Conservation (phyloP, 129 eudicot species). For the Flaveria robusta region DNA sequence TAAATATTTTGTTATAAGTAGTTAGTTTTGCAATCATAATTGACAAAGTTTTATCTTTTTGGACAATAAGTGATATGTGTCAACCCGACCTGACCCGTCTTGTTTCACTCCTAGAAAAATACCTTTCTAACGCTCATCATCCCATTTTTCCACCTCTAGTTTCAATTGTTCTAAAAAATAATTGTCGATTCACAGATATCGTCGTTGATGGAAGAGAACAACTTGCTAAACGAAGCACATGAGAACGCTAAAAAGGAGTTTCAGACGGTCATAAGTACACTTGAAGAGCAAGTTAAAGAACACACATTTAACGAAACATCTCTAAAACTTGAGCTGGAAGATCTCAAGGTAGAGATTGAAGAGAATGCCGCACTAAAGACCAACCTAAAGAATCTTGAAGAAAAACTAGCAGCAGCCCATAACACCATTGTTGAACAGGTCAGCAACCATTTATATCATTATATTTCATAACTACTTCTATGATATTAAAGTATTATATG, state of each 20-base stretch:
- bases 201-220: constrained; percentile 73
- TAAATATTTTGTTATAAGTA: neutral
- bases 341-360: constrained; percentile 49
- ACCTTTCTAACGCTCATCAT: neutral
- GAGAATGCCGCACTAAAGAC: constrained; percentile 51
- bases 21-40: neutral
- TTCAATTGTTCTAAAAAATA: neutral
- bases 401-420: constrained; percentile 47
- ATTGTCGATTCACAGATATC: constrained; percentile 54
- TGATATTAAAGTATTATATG: neutral
- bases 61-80: neutral
- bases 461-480: neutral
- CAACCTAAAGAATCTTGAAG: constrained; percentile 59
- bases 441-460: constrained; percentile 45
- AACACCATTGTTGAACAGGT: constrained; percentile 53
- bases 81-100: neutral
- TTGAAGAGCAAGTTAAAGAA: constrained; percentile 70
- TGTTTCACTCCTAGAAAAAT: neutral
- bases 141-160: neutral
- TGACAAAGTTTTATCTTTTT: neutral
- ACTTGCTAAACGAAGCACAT: constrained; percentile 52
- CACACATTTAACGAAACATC: constrained; percentile 49
- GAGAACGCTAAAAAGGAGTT: constrained; percentile 64
- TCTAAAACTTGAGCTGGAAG: constrained; percentile 54
- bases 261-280: constrained; percentile 49